Base-by-base conservation (phyloP, 768 basidiomycete genomes). In the Pleurotus cornucopiae region DNA sequence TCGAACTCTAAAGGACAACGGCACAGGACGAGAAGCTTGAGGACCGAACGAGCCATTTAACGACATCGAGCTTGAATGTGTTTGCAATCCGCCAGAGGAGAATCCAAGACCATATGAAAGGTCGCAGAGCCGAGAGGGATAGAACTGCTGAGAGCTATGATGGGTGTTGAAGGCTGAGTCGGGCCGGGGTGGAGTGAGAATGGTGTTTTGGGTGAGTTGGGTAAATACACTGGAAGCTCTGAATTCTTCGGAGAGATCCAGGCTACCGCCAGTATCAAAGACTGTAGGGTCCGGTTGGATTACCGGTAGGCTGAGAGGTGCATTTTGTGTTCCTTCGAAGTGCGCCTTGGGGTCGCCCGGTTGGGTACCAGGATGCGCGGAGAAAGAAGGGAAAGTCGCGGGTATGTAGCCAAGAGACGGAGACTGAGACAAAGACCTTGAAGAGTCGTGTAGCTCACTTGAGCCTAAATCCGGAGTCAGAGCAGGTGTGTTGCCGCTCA, bases 381-480 rank as follows among this genome's bases (percentile, higher is more conserved):
- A 41, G 41, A 47, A 41, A 13, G 46, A 18, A 11, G 57, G 52
- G 18, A 53, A 58, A 16, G 44, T 41, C 6, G 34, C 37, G 14
- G 43, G 52, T 23, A 48, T 48, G 37, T 46, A 58, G 3, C 52
- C 57, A 21, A 48, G 45, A n/a, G 57, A 54, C 18, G 40, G 51
- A 7, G 53, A 47, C 6, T 25, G 51, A n/a, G 51, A 6, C 6
- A 49, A 26, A 46, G 51, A 45, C 13, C 49, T n/a, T 12, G 21
- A 13, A 5, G 41, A 49, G 25, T 49, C 48, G 25, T n/a, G 5
- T 2, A 23, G 23, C 16, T 20, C 21, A 20, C 46, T 23, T 3
- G 46, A 18, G n/a, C 20, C 41, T 14, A 21, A 44, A 44, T 34
- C 30, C 30, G 9, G 30, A 34, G 30, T 34, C 30, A 34, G 30